Conservation (phyloP, 192 early-diverging fungal genomes). For the Piromyces sp. region DNA sequence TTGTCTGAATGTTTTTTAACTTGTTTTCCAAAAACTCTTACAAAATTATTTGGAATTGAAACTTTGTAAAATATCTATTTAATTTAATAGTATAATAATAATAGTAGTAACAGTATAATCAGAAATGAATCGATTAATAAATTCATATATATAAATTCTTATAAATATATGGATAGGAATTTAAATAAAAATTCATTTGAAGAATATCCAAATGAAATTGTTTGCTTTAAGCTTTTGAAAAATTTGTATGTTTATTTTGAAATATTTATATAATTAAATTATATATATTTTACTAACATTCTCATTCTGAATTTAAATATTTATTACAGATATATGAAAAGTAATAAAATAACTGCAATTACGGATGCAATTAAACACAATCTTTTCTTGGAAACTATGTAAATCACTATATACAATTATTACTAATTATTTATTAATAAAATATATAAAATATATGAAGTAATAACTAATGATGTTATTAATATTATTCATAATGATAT, state of each 20-base stretch:
- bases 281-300: too few species aligned
- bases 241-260: background rate
- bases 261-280: too few species aligned
- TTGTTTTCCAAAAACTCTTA: background rate
- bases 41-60: background rate
- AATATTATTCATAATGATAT: too few species aligned
- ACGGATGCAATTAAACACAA: background rate
- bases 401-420: background rate
- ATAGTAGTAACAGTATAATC: too few species aligned
- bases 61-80: too few species aligned
- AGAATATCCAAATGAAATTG: background rate
- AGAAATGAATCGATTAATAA: too few species aligned
- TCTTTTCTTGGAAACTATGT: background rate
- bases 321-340: background rate
- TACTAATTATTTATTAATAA: too few species aligned
- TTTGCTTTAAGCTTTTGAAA: background rate
- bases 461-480: too few species aligned
- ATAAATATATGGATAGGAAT: too few species aligned
- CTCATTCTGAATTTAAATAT: too few species aligned
- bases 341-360: background rate
- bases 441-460: too few species aligned
- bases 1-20: background rate
- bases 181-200: background rate
- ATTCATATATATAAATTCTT: background rate
- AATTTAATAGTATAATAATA: too few species aligned